A percentile compares a stretch with the other conserved stretches of the same genome.
Conservation (phyloP, 306 rosid genomes). For the Mucuna pruriens region DNA sequence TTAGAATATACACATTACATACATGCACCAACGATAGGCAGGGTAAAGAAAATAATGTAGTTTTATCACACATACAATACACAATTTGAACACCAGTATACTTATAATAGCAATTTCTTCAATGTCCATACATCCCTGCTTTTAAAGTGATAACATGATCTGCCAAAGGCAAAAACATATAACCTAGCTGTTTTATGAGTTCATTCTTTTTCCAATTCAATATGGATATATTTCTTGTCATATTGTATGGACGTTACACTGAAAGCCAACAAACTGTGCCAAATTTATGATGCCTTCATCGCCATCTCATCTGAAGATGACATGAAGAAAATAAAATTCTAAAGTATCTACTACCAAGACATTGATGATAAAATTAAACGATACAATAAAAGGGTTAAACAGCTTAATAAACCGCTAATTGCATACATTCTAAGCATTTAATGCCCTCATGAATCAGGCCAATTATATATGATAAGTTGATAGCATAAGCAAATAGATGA, state of each 20-base stretch:
- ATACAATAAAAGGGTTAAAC: background rate
- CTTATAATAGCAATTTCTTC: background rate
- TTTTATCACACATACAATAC: background rate
- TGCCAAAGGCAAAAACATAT: background rate
- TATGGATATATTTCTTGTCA: background rate
- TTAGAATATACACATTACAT: background rate
- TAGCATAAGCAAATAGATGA: background rate
- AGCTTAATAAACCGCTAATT: background rate
- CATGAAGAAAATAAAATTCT: background rate
- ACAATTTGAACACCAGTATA: background rate
- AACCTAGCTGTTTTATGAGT: background rate
- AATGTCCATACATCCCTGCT: background rate
- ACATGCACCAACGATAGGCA: background rate
- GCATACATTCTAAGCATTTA: conserved; percentile 5
- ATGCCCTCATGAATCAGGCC: background rate
- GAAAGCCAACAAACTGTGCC: background rate
- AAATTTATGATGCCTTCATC: background rate
- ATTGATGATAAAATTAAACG: background rate
- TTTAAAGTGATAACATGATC: background rate
- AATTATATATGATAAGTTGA: background rate
- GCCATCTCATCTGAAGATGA: background rate
- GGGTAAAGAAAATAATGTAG: background rate
- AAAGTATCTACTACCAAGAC: background rate
- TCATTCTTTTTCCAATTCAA: background rate
- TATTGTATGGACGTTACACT: background rate